Base-by-base conservation (phyloP, 169 alveolate species). In the Plasmodium relictum region DNA sequence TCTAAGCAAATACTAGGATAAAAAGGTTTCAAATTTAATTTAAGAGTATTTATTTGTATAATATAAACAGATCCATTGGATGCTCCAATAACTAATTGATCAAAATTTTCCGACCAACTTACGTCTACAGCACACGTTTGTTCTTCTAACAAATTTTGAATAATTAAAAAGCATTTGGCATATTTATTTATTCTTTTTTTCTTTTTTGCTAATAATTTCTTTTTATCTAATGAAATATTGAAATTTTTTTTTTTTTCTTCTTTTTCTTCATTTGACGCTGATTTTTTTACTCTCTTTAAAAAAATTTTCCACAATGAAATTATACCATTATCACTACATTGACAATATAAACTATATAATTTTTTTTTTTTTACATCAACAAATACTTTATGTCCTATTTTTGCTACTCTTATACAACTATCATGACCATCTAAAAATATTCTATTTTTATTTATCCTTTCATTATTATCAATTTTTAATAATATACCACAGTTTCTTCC, bases 41-140 rank as follows among this genome's bases (percentile, higher is more conserved):
- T 59, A 6, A 3, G 20, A 26, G 45, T 37, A 20, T 83, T 58
- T 31, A 83, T 22, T 10, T 83, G 91, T 54, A 83, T 41, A 58
- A 83, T 66, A 44, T 68, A 83, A 9, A 83, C 91, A 14, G 91
- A 83, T 7, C 91, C 91, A 26, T 83, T 83, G 24, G 91, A 83
- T 5, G 85, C 85, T 4, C 91, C 91, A 20, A 83, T 83, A 16
- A 83, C 83, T 18, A 83, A 45, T 58, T 83, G 91, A 16, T 83
- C 83, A 45, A n/a, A 22, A 3, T 14, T 42, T 7, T 68, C 80
- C 5, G 91, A 83, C 91, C 91, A 83, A 2, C 85, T 83, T 54
- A 70, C 26, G 42, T 83, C 91, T 4, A 83, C 85, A 18, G 85
- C 91, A 44, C 85, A 83, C 16, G 91, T 83, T 45, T 83, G 91